Evolutionary conservation across 176 grass and related monocot genomes (phyloP).

Genomic region (Carex parvula): DNA sequence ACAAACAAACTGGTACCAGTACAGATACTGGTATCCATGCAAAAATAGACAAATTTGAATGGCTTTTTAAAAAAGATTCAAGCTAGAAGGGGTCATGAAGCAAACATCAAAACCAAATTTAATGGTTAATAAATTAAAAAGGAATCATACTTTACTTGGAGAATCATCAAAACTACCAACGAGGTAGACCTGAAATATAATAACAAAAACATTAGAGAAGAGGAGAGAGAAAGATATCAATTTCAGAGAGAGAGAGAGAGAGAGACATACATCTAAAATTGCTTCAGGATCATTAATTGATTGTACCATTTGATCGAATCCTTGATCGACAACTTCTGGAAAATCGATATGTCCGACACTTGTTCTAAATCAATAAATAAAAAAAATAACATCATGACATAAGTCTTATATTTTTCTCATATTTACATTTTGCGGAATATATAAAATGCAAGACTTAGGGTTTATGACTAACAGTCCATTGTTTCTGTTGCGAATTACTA

Average conservation of each 20-base stretch:
- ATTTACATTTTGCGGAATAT: neutral
- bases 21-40: constrained; percentile 29
- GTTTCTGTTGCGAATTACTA: constrained; percentile 68
- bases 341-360: constrained; percentile 89
- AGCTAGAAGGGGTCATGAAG: neutral
- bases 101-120: constrained; percentile 4
- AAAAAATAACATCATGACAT: constrained; percentile 12
- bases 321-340: constrained; percentile 53
- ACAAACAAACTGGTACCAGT: neutral
- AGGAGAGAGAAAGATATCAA: neutral
- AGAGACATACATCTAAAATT: constrained; percentile 71
- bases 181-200: constrained; percentile 61
- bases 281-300: constrained; percentile 52
- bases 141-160: constrained; percentile 51
- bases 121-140: neutral
- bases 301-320: constrained; percentile 77
- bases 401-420: neutral
- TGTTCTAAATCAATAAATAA: constrained; percentile 40
- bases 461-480: constrained; percentile 84
- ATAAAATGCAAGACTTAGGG: neutral
- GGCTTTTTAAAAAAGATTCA: neutral
- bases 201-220: neutral
- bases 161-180: constrained; percentile 74
- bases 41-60: constrained; percentile 20
- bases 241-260: neutral